Percentiles rank a stretch among this genome's conserved stretches.
These are phyloP conservation scores for Pleurotus giganteus DNA, from an alignment of 768 basidiomycete species.

Conservation along the genomic window DNA sequence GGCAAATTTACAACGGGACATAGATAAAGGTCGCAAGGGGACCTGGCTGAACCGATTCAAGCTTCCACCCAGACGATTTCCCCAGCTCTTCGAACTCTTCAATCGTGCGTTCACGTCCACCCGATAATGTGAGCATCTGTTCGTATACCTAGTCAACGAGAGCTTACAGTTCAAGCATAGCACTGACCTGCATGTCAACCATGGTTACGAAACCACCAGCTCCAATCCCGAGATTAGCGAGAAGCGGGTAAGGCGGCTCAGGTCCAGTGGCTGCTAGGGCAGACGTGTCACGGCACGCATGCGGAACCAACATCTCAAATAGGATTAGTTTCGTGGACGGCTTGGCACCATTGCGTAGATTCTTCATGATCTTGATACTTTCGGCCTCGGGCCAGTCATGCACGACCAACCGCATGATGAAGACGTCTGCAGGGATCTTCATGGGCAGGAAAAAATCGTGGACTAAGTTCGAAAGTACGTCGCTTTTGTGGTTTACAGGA, in stretches of 20 bases:
- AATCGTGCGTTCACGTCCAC: neutral
- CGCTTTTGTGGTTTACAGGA: neutral
- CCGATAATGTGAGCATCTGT: neutral
- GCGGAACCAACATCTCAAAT: neutral
- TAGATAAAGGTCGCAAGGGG: neutral
- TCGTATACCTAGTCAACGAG: neutral
- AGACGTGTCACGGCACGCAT: neutral
- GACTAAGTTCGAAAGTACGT: neutral
- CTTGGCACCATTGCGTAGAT: neutral
- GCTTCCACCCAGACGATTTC: neutral
- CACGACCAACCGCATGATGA: neutral
- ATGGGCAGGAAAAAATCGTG: neutral
- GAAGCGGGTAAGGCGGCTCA: neutral
- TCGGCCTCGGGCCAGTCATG: neutral
- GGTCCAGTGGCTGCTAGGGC: neutral
- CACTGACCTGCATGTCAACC: neutral
- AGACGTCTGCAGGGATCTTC: neutral
- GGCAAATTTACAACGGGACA: neutral
- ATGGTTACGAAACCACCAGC: neutral
- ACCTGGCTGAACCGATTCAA: neutral
- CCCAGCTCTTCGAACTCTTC: neutral
- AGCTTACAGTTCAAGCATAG: neutral
- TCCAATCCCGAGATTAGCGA: neutral
- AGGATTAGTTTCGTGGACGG: neutral
- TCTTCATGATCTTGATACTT: neutral